These are phyloP conservation scores for Myochromella boudieri DNA, from an alignment of 768 basidiomycete genomes.

Conservation along the genomic window DNA sequence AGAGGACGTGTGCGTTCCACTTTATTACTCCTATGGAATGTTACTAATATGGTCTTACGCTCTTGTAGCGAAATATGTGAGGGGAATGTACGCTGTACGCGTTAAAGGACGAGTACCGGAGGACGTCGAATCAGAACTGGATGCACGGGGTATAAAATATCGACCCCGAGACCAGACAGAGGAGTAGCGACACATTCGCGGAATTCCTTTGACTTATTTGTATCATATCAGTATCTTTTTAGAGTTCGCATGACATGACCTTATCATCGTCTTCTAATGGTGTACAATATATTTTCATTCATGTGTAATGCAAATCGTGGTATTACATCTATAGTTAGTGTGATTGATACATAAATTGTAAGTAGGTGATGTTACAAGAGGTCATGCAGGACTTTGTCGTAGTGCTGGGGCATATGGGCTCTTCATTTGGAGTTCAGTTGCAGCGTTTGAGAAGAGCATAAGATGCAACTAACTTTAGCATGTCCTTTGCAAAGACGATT, in stretches of 20 bases:
- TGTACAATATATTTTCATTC: conserved; percentile 13
- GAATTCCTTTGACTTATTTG: background rate
- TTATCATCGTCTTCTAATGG: background rate
- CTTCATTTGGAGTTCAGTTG: conserved; percentile 27
- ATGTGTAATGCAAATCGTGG: conserved; percentile 3
- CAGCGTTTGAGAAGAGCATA: conserved; percentile 1
- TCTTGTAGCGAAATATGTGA: conserved; percentile 76
- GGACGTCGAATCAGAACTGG: conserved; percentile 80
- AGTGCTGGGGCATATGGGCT: conserved; percentile 79
- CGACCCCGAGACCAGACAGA: conserved; percentile 81
- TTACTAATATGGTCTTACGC: background rate
- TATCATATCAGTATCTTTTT: background rate
- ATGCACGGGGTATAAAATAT: conserved; percentile 76
- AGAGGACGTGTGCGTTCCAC: conserved; percentile 84
- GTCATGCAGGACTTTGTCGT: conserved; percentile 74
- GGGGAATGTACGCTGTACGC: conserved; percentile 92
- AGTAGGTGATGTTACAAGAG: conserved; percentile 41
- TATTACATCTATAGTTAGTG: conserved; percentile 1
- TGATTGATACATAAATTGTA: conserved; percentile 3
- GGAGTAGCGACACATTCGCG: conserved; percentile 38
- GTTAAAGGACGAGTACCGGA: conserved; percentile 85
- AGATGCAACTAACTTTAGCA: conserved; percentile 61
- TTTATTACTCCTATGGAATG: background rate
- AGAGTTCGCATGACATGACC: background rate
- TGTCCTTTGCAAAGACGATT: conserved; percentile 78